Base-by-base conservation (phyloP, 2,329 filamentous ascomycete species). In the Aspergillus sp. region DNA sequence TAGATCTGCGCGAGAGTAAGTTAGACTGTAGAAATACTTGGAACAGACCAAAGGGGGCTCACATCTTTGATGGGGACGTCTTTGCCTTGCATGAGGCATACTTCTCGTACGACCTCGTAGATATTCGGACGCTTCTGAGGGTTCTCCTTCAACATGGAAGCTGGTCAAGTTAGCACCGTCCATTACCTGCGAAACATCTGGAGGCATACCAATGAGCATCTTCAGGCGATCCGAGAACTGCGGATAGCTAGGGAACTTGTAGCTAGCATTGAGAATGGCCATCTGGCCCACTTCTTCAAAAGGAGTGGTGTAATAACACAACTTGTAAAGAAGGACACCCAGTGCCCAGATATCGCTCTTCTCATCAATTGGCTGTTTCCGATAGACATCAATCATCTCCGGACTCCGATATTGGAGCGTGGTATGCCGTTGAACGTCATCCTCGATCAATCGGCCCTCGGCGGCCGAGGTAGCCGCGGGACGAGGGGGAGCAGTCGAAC, bases 261-360 rank as follows among this genome's bases (percentile, higher is more conserved):
- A 97, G 67, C 83, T 94, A 44, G 93, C 93, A 64, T 97, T 97
- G 52, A 98, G 74, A 54, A 98, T 98, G 10, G 93, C 93, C 74
- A 97, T 87, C 72, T 96, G 91, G 22, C 93, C 93, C 63, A 95
- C 90, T 54, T 97, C 91, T 71, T 98, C 93, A 61, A 98, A 98
- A 0, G 93, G 93, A 5, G 93, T 98, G 1, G 93, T 98, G 70
- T 98, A 98, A 71, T 97, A 98, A 74, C 93, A 98, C 52, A 98
- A 78, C 75, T 98, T 98, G 76, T 98, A 98, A 47, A 98, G 72
- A 49, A 98, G 74, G 38, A 98, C 93, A 4, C 93, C 93, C 52
- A 98, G 73, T 1, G 93, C 93, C 93, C 90, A 98, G 25, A 98
- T 96, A 68, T 98, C 93, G 43, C 90, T 94, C 74, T 98, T 98